Evolutionary conservation across 2,329 filamentous ascomycete species (phyloP), one percentile per base, ranked within the genome.

Genomic region (Geoglossum cookeanum): DNA sequence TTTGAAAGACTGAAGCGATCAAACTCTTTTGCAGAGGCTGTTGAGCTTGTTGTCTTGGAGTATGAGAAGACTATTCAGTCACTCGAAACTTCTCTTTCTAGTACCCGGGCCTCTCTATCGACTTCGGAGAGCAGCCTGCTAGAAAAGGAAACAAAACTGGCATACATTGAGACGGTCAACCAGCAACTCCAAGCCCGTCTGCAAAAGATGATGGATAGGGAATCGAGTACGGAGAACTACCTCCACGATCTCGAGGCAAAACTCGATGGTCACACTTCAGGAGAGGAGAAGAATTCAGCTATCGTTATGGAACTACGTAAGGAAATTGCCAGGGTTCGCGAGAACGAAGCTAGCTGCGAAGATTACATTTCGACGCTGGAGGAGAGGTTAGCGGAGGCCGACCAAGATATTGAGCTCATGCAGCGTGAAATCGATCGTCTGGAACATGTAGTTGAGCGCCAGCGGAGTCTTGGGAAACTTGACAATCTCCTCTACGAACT

Each of bases 51-150:
- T 27, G 88, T 98, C 2, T 74, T 97, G 54, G 92, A 98, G 70
- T 98, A 98, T 67, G 94, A 98, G 69, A 97, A 94, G 76, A 98
- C 94, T 0, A 98, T 98, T 55, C 90, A 97, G 68, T 85, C 81
- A 56, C 78, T 98, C 15, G 92, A 98, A 69, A 83, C 89, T 55
- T 96, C 90, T 1, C 78, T 98, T 13, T 90, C 90, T 0, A 92
- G 82, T 65, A 97, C 92, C 1, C 80, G 92, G 58, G 78, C 85
- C 37, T 88, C 87, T 0, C 75, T 98, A 32, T 85, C 92, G 9
- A 84, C 75, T 61, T 90, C 86, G 0, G 94, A 98, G 68, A 92
- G 89, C 57, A 84, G 75, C 58, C 75, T 98, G 29, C 75, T 97
- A 2, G 94, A 98, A 68, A 92, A 86, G 68, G 92, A 98, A 70